Conservation (phyloP, 1,284 basidiomycete genomes). For the Rhodotorula sp. region DNA sequence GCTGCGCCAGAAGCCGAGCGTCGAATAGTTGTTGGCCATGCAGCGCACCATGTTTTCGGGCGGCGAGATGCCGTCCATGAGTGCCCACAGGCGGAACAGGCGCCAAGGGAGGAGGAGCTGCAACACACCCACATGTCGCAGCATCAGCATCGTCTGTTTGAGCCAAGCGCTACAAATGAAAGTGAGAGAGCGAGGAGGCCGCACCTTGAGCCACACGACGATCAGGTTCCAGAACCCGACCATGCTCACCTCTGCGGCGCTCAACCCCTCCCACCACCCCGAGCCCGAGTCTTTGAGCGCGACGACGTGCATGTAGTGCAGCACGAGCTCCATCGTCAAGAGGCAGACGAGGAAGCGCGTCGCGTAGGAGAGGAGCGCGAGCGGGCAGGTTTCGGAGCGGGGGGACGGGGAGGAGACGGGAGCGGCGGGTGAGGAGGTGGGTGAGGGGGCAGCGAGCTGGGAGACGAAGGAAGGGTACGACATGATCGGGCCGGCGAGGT, state of each 20-base stretch:
- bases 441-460: conserved; percentile 57
- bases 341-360: conserved; percentile 71
- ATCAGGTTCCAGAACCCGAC: conserved; percentile 97
- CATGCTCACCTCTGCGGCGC: conserved; percentile 81
- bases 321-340: conserved; percentile 84
- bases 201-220: conserved; percentile 93
- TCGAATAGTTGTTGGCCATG: conserved; percentile 97
- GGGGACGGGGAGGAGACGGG: not conserved
- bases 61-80: conserved; percentile 84
- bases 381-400: conserved; percentile 54
- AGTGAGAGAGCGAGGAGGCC: conserved; percentile 31
- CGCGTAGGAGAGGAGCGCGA: conserved; percentile 59
- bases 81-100: conserved; percentile 94
- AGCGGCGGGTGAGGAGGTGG: conserved; percentile 54
- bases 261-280: conserved; percentile 60
- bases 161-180: too few species aligned
- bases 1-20: conserved; percentile 87
- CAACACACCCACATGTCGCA: not conserved
- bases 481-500: conserved; percentile 94
- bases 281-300: conserved; percentile 78
- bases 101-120: conserved; percentile 96
- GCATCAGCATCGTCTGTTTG: not conserved
- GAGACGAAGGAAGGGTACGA: conserved; percentile 93
- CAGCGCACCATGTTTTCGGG: conserved; percentile 99
- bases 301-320: conserved; percentile 95